Conservation (phyloP, 805 yeast genomes). For the Myxozyma monticola region DNA sequence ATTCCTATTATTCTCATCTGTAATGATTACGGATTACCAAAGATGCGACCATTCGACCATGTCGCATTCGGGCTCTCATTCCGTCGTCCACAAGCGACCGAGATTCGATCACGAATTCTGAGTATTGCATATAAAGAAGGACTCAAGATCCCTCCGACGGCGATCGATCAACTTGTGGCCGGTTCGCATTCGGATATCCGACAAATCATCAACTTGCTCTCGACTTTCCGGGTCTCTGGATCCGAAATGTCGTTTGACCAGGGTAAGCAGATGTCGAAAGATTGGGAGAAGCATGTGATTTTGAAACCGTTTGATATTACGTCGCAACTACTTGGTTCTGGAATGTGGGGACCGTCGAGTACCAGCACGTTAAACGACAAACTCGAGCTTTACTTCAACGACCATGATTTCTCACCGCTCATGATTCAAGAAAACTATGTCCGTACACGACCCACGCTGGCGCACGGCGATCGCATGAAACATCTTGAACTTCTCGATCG, state of each 20-base stretch:
- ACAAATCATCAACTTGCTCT: conserved; percentile 85
- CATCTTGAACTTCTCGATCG: conserved; percentile 64
- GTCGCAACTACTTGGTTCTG: conserved; percentile 62
- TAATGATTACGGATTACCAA: conserved; percentile 87
- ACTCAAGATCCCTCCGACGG: conserved; percentile 72
- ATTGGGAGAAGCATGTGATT: conserved; percentile 89
- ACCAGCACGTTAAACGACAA: conserved; percentile 71
- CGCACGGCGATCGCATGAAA: conserved; percentile 33
- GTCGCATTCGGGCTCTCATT: conserved; percentile 78
- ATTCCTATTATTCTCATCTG: conserved; percentile 92
- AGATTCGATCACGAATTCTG: conserved; percentile 80
- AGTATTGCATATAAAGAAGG: conserved; percentile 87
- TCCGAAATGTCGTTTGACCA: conserved; percentile 62
- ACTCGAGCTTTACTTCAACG: conserved; percentile 87
- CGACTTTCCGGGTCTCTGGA: conserved; percentile 78
- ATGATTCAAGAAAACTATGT: conserved; percentile 96
- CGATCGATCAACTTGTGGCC: conserved; percentile 79
- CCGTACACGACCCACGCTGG: conserved; percentile 55
- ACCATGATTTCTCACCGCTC: conserved; percentile 88
- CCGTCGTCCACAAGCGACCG: conserved; percentile 82
- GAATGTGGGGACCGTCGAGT: conserved; percentile 54
- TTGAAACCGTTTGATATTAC: conserved; percentile 91
- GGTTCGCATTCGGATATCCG: conserved; percentile 90
- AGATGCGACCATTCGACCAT: conserved; percentile 93
- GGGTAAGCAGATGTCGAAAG: conserved; percentile 46